Evolutionary conservation across 306 rosid species (phyloP).

Genomic region (Medicago truncatula): DNA sequence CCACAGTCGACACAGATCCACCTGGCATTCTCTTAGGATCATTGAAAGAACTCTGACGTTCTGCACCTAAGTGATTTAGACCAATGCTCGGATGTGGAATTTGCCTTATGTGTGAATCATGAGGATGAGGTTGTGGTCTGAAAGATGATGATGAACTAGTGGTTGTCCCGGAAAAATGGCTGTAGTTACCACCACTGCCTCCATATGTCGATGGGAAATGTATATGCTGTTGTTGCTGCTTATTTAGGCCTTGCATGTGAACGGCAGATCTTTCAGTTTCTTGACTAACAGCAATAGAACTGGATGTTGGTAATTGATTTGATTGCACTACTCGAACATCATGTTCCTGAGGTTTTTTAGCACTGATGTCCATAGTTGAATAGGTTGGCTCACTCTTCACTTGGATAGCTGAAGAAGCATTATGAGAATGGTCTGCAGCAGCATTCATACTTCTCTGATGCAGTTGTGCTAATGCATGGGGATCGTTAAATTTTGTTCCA

Average conservation of each 20-base stretch:
- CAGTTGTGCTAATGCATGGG: conserved; percentile 70
- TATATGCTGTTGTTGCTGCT: conserved; percentile 73
- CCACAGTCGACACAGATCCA: conserved; percentile 63
- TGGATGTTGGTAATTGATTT: conserved; percentile 64
- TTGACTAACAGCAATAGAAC: conserved; percentile 57
- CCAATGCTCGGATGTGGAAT: conserved; percentile 67
- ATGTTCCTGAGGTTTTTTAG: conserved; percentile 58
- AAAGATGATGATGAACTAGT: conserved; percentile 60
- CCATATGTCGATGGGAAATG: conserved; percentile 78
- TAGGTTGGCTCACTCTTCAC: conserved; percentile 37
- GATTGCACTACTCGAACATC: conserved; percentile 55
- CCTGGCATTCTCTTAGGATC: conserved; percentile 75
- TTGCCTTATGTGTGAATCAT: conserved; percentile 74
- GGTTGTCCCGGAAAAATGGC: conserved; percentile 67
- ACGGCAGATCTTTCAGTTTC: conserved; percentile 67
- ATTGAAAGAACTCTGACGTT: conserved; percentile 55
- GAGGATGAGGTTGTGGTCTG: conserved; percentile 67
- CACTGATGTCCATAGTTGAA: conserved; percentile 53
- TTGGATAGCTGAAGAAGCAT: conserved; percentile 61
- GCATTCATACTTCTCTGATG: conserved; percentile 74
- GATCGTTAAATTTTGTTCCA: conserved; percentile 65
- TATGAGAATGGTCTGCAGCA: conserved; percentile 63
- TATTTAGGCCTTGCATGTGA: conserved; percentile 67
- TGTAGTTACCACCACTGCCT: conserved; percentile 61
- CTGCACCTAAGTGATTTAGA: conserved; percentile 67